Percentiles rank a stretch among this genome's conserved stretches.
These are phyloP conservation scores for barley (Hordeum vulgare) DNA, from an alignment of 176 grass and related monocot genomes.

Conservation along the genomic window DNA sequence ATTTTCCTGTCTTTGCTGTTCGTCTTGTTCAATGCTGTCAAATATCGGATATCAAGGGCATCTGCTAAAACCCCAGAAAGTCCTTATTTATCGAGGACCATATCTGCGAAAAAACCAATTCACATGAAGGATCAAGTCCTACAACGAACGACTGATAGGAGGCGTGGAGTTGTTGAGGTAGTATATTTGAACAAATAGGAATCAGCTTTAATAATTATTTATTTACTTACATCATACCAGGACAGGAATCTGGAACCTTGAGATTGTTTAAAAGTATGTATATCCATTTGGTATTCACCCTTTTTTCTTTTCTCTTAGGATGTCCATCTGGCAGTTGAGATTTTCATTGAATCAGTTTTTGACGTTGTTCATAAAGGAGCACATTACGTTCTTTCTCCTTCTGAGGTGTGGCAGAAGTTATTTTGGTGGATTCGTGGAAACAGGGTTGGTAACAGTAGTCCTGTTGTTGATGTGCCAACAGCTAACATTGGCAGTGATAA, in stretches of 20 bases:
- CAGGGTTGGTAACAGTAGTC: conserved; percentile 17
- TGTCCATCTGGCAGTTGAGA: conserved; percentile 91
- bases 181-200: not conserved
- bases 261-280: not conserved
- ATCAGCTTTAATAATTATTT: not conserved
- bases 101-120: conserved; percentile 33
- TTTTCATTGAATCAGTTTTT: conserved; percentile 92
- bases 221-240: not conserved
- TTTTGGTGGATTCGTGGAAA: conserved; percentile 54
- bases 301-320: conserved; percentile 37
- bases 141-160: conserved; percentile 70
- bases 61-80: conserved; percentile 31
- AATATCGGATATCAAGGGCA: conserved; percentile 32
- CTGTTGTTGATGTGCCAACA: conserved; percentile 46
- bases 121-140: conserved; percentile 76
- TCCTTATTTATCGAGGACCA: conserved; percentile 21
- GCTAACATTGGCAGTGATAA: conserved; percentile 62
- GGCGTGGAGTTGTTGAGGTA: conserved; percentile 96
- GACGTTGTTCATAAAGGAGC: conserved; percentile 71
- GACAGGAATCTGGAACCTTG: not conserved
- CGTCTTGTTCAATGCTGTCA: conserved; percentile 54
- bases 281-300: not conserved
- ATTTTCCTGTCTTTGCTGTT: conserved; percentile 46
- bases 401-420: conserved; percentile 66
- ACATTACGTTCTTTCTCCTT: conserved; percentile 89